phyloP scores from a whole-genome alignment of 2,329 filamentous ascomycete species.

The Nannizzia gypsea region DNA sequence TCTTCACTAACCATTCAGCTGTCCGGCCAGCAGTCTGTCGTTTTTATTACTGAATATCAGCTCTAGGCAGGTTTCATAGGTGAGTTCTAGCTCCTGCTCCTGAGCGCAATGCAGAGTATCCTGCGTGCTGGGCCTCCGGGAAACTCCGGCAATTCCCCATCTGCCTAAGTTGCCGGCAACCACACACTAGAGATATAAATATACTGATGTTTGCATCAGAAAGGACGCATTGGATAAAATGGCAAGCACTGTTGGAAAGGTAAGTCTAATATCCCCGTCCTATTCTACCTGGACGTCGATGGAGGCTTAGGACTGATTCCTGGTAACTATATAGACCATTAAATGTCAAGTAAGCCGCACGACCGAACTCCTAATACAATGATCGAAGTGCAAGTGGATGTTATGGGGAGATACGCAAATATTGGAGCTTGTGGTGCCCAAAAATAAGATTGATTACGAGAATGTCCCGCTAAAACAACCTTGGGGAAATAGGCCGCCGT shows the following conservation, averaged over 20 bases:
- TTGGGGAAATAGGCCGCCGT: slow-evolving; percentile 58
- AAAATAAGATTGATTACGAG: not conserved
- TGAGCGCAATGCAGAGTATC: too few species aligned
- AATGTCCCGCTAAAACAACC: not conserved
- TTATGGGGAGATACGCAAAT: not conserved
- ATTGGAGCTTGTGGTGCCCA: not conserved
- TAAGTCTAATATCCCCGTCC: slow-evolving; percentile 17
- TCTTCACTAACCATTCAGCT: not conserved
- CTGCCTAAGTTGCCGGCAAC: too few species aligned
- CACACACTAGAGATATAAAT: not conserved
- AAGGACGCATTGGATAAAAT: slow-evolving; percentile 25
- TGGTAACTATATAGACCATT: slow-evolving; percentile 53
- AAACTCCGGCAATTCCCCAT: not conserved
- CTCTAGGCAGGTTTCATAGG: not conserved
- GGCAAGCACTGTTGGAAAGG: slow-evolving; percentile 48
- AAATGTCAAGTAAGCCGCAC: slow-evolving; percentile 60
- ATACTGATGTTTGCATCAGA: not conserved
- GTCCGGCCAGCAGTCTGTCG: not conserved
- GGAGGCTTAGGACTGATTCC: not conserved
- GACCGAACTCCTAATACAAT: not conserved
- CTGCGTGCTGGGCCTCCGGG: not conserved
- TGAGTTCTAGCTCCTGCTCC: not conserved
- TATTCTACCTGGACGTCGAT: slow-evolving; percentile 11
- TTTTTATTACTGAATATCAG: not conserved
- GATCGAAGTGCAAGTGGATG: not conserved